A percentile compares a stretch with the other conserved stretches of the same genome.
These are phyloP conservation scores for Atractiella rhizophila DNA, from an alignment of 768 basidiomycete genomes.

Conservation along the genomic window DNA sequence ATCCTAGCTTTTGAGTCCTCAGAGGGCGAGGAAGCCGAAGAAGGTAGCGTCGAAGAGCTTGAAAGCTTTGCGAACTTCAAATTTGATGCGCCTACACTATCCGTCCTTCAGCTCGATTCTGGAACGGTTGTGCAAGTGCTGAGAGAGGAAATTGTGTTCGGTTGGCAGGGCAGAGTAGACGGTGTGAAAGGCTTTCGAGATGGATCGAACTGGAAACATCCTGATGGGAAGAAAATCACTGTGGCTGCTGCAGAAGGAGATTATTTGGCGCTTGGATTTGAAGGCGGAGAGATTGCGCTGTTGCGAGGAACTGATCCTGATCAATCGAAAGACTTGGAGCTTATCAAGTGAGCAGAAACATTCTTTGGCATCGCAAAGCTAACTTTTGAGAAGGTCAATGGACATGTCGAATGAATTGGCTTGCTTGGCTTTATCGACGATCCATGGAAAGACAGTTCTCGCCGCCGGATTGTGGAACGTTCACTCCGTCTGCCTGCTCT, in stretches of 20 bases:
- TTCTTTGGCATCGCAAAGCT: background rate
- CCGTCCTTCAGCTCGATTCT: constrained; percentile 35
- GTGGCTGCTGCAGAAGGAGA: constrained; percentile 5
- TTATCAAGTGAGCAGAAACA: too few relatives aligned
- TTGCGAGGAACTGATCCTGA: constrained; percentile 27
- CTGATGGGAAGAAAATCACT: constrained; percentile 8
- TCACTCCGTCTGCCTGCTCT: constrained; percentile 36
- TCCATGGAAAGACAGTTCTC: constrained; percentile 28
- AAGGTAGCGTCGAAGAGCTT: constrained; percentile 23
- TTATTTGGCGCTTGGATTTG: constrained; percentile 7
- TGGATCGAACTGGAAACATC: constrained; percentile 3
- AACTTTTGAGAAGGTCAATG: background rate
- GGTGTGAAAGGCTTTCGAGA: constrained; percentile 29
- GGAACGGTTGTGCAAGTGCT: too few relatives aligned
- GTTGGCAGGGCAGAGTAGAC: constrained; percentile 46
- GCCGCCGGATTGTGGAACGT: constrained; percentile 55
- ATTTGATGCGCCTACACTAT: constrained; percentile 33
- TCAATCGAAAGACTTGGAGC: background rate
- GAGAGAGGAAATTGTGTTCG: too few relatives aligned
- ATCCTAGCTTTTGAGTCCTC: constrained; percentile 3
- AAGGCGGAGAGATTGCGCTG: constrained; percentile 24
- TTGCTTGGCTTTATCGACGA: constrained; percentile 31
- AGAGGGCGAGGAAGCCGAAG: background rate
- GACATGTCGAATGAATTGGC: constrained; percentile 33
- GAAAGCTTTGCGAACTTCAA: constrained; percentile 27